Evolutionary conservation across 1,139 yeast species (phyloP).

Genomic region (Candida tetrigidarum): DNA sequence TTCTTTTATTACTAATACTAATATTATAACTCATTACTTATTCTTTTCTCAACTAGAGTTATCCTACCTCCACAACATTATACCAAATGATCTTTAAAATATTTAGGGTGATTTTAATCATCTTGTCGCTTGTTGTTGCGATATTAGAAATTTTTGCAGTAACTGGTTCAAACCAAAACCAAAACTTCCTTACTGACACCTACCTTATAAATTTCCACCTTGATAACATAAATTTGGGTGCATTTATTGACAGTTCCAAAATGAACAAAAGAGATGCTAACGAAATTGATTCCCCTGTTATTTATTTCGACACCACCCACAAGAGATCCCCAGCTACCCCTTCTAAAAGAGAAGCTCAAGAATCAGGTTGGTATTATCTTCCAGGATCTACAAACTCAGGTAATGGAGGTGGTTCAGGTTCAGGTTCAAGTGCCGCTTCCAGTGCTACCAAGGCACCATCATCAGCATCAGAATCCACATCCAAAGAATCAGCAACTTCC

Average conservation of each 20-base stretch:
- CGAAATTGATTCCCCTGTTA: background rate
- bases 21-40: no score
- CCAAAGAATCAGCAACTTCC: constrained; percentile 8
- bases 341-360: constrained; percentile 4
- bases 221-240: constrained; percentile 34
- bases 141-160: constrained; percentile 42
- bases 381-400: background rate
- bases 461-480: constrained; percentile 6
- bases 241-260: constrained; percentile 23
- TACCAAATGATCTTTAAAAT: constrained; percentile 33
- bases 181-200: constrained; percentile 37
- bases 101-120: constrained; percentile 38
- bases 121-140: constrained; percentile 39
- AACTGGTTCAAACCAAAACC: constrained; percentile 45
- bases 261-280: background rate
- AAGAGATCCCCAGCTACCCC: background rate
- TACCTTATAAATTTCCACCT: constrained; percentile 45
- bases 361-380: constrained; percentile 9
- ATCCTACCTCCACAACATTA: background rate
- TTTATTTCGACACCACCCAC: background rate
- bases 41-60: no score
- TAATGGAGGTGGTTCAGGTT: constrained; percentile 1
- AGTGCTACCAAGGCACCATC: constrained; percentile 6
- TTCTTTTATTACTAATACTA: background rate
- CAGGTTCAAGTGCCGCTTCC: constrained; percentile 5